These are phyloP conservation scores for Brassica nigra DNA, from an alignment of 345 rosid genomes.

Conservation along the genomic window DNA sequence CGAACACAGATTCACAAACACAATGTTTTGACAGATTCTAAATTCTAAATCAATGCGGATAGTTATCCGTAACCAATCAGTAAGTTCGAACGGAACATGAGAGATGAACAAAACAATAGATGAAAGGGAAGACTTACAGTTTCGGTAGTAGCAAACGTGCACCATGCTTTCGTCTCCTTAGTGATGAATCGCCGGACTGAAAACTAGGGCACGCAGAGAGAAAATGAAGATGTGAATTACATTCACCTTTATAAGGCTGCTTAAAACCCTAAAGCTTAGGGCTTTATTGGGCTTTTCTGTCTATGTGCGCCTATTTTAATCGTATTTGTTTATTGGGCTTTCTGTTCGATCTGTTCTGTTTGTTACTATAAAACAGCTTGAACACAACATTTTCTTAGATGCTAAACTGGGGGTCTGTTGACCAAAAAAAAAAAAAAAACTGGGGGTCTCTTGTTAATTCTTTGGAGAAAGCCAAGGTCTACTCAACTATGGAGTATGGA, in stretches of 20 bases:
- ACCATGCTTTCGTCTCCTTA: slow-evolving; percentile 45
- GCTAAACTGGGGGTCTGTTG: too few relatives aligned
- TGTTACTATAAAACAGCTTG: neutral
- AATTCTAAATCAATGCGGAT: neutral
- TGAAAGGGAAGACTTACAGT: slow-evolving; percentile 41
- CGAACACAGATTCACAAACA: neutral
- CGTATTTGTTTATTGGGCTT: neutral
- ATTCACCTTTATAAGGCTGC: neutral
- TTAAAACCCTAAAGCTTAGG: slow-evolving; percentile 22
- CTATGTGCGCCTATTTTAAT: neutral
- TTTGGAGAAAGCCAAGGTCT: too few relatives aligned
- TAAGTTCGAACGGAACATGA: neutral
- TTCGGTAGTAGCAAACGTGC: slow-evolving; percentile 57
- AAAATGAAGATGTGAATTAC: neutral
- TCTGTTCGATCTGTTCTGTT: neutral
- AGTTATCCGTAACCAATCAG: neutral
- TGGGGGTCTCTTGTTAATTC: too few relatives aligned
- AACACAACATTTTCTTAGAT: too few relatives aligned
- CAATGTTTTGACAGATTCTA: neutral
- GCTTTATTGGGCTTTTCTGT: neutral
- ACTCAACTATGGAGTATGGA: too few relatives aligned
- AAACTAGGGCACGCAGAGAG: slow-evolving; percentile 31
- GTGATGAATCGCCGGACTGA: slow-evolving; percentile 12
- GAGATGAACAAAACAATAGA: neutral
- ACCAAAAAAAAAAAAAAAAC: too few relatives aligned